Percentiles rank a stretch among this genome's conserved stretches.
These are phyloP conservation scores for Citrullus colocynthis DNA, from an alignment of 306 rosid species.

Conservation along the genomic window DNA sequence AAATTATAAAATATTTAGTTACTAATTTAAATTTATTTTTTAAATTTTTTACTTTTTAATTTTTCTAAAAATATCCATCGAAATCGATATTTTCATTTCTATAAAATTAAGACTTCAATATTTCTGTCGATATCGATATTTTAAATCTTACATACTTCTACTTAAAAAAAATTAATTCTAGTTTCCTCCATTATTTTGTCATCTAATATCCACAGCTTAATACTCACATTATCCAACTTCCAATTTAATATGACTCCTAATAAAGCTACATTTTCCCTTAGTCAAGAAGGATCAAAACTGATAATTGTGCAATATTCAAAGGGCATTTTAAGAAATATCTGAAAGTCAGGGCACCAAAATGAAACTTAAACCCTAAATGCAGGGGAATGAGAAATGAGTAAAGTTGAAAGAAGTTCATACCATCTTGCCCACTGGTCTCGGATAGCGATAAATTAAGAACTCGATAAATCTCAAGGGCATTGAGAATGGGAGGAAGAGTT, in stretches of 20 bases:
- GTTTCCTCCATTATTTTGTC: no score
- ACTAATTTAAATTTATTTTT: no score
- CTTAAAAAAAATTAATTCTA: no score
- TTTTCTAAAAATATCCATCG: no score
- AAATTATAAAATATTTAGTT: no score
- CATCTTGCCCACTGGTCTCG: slow-evolving; percentile 27
- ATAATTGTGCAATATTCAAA: not conserved
- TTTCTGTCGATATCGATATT: no score
- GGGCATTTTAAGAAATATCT: not conserved
- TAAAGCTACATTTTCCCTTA: not conserved
- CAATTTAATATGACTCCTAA: not conserved
- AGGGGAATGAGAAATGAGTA: not conserved
- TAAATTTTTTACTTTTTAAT: no score
- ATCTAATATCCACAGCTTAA: not conserved
- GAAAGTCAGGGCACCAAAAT: not conserved
- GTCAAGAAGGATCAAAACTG: not conserved
- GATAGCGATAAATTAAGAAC: slow-evolving; percentile 10
- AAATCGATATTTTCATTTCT: no score
- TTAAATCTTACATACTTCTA: no score
- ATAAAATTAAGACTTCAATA: no score
- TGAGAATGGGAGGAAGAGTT: slow-evolving; percentile 40
- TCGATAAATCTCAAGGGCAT: slow-evolving; percentile 35
- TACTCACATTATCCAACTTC: not conserved
- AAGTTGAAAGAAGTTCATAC: slow-evolving; percentile 17
- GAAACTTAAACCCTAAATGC: not conserved